A percentile compares a stretch with the other conserved stretches of the same genome.
Evolutionary conservation across 192 early-diverging fungal species (phyloP).

Genomic region (Coemansia sp.): DNA sequence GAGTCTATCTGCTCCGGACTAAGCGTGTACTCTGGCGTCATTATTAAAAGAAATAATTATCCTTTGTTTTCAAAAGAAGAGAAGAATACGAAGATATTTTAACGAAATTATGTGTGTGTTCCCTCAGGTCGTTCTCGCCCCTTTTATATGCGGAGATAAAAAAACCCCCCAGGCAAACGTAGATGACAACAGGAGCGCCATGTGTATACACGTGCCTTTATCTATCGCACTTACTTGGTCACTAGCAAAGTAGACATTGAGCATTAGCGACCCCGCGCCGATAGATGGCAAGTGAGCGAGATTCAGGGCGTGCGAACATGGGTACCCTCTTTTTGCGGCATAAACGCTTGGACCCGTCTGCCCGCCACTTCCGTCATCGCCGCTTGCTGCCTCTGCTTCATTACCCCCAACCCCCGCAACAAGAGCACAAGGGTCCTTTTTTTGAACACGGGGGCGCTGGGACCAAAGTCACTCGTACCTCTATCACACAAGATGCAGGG

Average conservation of each 20-base stretch:
- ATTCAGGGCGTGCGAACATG: constrained; percentile 2
- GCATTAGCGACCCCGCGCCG: constrained; percentile 7
- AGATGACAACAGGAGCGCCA: background rate
- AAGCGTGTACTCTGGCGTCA: constrained; percentile 47
- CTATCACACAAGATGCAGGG: background rate
- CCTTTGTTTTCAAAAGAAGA: background rate
- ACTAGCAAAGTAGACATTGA: background rate
- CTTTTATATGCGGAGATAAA: background rate
- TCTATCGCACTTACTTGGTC: background rate
- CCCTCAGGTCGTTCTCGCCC: background rate
- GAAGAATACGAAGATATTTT: background rate
- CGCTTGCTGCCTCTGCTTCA: background rate
- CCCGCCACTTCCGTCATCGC: background rate
- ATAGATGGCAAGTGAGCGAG: background rate
- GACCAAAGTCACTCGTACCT: background rate
- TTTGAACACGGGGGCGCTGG: background rate
- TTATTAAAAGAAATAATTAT: background rate
- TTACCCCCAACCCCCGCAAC: no score
- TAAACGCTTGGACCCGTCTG: constrained; percentile 1
- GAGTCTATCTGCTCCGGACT: constrained; percentile 54
- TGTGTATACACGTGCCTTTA: constrained; percentile 4
- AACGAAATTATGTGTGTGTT: background rate
- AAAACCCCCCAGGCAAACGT: background rate
- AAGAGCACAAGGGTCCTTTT: background rate
- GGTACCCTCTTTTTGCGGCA: background rate